Base-by-base conservation (phyloP, 768 basidiomycete genomes). In the Tylopilus subfusipes region DNA sequence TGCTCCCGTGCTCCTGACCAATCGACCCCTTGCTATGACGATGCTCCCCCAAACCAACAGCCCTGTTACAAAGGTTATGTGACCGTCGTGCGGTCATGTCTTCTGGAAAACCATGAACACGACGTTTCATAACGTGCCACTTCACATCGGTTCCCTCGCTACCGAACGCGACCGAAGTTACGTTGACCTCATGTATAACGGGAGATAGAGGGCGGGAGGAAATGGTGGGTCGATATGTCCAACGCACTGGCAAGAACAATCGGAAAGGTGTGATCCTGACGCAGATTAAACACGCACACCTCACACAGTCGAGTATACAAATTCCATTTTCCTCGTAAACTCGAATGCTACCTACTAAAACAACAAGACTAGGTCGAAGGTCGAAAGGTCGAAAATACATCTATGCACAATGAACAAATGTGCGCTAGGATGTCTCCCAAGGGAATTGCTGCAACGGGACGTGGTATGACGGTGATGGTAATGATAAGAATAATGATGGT, bases 371-470 rank as follows among this genome's bases (percentile, higher is more conserved):
- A 62, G 49, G 13, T 47, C 24, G 57, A 63, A 66, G n/a, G 49
- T 57, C 64, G 66, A 67, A 63, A 66, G n/a, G 49, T 57, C 64
- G 66, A 67, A 67, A 38, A 3, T 58, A 58, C 49, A 33, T 19
- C 19, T 55, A 50, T 57, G 56, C 55, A 56, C 62, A 40, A 19
- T 33, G 48, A 68, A 67, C 53, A 50, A 63, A 39, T 42, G 55
- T 62, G 62, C 51, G 48, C 43, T 18, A n/a, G 36, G 40, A 52
- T 34, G 19, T 12, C 18, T 47, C 36, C 29, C 42, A 48, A 47
- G 22, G 47, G 53, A 56, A 31, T 53, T 25, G 54, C 55, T 54
- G 45, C 25, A 14, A 21, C 44, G 33, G 53, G 38, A 30, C 22
- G 48, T 51, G 54, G 45, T 51, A 53, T 34, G 45, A 45, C 39